These are phyloP conservation scores for Prunus fruticosa DNA, from an alignment of 306 rosid genomes.

Conservation along the genomic window DNA sequence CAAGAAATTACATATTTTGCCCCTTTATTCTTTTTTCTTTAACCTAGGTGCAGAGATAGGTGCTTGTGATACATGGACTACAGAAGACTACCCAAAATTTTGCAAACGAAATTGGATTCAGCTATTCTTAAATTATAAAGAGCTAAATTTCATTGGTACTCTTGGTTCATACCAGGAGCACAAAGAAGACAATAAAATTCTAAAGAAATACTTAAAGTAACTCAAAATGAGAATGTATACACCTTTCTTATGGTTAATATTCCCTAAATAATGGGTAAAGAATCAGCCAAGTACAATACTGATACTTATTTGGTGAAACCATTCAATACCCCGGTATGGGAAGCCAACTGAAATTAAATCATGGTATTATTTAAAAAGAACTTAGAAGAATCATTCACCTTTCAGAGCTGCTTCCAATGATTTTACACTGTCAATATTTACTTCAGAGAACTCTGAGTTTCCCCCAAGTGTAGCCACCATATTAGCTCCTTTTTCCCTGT, in stretches of 20 bases:
- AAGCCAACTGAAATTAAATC: not conserved
- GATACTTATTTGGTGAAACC: not conserved
- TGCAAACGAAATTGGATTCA: not conserved
- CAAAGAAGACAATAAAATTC: not conserved
- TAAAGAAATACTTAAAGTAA: not conserved
- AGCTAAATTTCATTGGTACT: not conserved
- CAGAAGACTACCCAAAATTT: not conserved
- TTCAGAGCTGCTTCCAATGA: slow-evolving; percentile 60
- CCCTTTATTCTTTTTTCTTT: not conserved
- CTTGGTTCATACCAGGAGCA: not conserved
- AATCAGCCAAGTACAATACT: not conserved
- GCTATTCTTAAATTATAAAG: not conserved
- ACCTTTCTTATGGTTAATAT: not conserved
- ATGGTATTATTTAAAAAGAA: not conserved
- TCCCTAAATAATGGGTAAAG: not conserved
- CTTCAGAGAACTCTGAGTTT: slow-evolving; percentile 57
- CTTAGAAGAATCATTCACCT: slow-evolving; percentile 34
- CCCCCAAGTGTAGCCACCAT: slow-evolving; percentile 63
- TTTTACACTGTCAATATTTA: slow-evolving; percentile 45
- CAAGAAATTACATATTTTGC: not conserved
- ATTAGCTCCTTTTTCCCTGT: slow-evolving; percentile 69
- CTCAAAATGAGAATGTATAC: not conserved
- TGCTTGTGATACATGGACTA: not conserved
- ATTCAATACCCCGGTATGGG: not conserved
- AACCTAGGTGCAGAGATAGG: not conserved